phyloP scores from a whole-genome alignment of 1,284 basidiomycete species.

The Ceratobasidium sp. region DNA sequence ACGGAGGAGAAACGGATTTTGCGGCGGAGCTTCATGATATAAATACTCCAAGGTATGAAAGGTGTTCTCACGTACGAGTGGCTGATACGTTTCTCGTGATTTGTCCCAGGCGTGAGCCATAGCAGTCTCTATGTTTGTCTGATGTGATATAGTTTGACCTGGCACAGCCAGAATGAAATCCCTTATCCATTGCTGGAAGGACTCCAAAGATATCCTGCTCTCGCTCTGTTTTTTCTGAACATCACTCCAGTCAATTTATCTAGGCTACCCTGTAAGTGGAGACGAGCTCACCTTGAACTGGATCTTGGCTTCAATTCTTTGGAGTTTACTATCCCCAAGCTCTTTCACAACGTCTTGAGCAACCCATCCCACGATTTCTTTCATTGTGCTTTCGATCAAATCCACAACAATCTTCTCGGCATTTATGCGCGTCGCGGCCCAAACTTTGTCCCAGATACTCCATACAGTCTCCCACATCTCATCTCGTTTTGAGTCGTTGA shows the following conservation, averaged over 20 bases:
- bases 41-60: too few relatives aligned
- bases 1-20: too few relatives aligned
- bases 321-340: neutral
- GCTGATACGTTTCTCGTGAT: neutral
- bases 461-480: conserved; percentile 30
- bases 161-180: conserved; percentile 12
- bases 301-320: neutral
- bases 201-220: neutral
- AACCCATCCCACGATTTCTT: conserved; percentile 17
- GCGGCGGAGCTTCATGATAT: too few relatives aligned
- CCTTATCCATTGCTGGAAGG: conserved; percentile 11
- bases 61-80: neutral
- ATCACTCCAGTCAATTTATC: neutral
- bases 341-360: conserved; percentile 19
- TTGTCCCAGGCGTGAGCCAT: conserved; percentile 20
- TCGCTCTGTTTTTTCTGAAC: neutral
- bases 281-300: neutral
- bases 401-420: neutral
- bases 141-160: neutral
- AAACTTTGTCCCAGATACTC: conserved; percentile 9
- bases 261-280: too few relatives aligned
- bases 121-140: neutral
- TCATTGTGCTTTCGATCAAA: neutral
- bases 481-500: conserved; percentile 24
- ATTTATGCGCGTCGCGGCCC: neutral